Conservation (phyloP, 2,329 filamentous ascomycete genomes). For the Rhexocercosporidium sp. region DNA sequence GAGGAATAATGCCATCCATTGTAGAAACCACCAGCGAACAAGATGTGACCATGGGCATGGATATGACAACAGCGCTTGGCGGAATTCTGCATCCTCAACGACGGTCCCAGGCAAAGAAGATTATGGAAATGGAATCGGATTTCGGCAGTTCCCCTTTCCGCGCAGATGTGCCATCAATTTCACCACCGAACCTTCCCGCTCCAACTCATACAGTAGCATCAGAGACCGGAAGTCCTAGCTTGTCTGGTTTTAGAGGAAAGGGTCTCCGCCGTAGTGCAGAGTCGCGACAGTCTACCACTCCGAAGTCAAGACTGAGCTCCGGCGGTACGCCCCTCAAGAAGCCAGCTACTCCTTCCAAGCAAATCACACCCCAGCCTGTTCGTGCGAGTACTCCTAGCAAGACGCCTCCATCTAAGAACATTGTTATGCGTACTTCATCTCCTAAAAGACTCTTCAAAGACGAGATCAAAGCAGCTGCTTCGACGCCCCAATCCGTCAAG, state of each 20-base stretch:
- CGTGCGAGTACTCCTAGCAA: conserved; percentile 54
- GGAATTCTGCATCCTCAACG: conserved; percentile 54
- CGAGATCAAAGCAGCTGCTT: conserved; percentile 45
- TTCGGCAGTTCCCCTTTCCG: conserved; percentile 51
- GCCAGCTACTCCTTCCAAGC: conserved; percentile 46
- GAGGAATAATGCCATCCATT: conserved; percentile 47
- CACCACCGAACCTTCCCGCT: conserved; percentile 44
- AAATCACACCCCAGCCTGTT: conserved; percentile 49
- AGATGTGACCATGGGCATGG: conserved; percentile 58
- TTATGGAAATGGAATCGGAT: conserved; percentile 65
- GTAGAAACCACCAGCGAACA: conserved; percentile 45
- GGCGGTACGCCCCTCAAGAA: conserved; percentile 41
- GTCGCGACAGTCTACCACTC: conserved; percentile 49
- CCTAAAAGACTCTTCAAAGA: conserved; percentile 52
- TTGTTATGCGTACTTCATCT: conserved; percentile 53
- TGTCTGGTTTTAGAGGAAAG: conserved; percentile 58
- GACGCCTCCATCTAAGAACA: conserved; percentile 54
- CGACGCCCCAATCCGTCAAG: conserved; percentile 40
- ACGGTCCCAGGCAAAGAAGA: conserved; percentile 56
- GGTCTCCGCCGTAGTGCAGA: conserved; percentile 55
- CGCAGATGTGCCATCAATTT: conserved; percentile 40
- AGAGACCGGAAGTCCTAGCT: conserved; percentile 58
- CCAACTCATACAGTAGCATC: conserved; percentile 47
- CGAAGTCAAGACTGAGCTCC: conserved; percentile 38
- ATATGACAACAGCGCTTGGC: conserved; percentile 65